Percentiles rank a stretch among this genome's conserved stretches.
phyloP scores from a whole-genome alignment of 2,329 filamentous ascomycete species.

The Chaetomium sp. region DNA sequence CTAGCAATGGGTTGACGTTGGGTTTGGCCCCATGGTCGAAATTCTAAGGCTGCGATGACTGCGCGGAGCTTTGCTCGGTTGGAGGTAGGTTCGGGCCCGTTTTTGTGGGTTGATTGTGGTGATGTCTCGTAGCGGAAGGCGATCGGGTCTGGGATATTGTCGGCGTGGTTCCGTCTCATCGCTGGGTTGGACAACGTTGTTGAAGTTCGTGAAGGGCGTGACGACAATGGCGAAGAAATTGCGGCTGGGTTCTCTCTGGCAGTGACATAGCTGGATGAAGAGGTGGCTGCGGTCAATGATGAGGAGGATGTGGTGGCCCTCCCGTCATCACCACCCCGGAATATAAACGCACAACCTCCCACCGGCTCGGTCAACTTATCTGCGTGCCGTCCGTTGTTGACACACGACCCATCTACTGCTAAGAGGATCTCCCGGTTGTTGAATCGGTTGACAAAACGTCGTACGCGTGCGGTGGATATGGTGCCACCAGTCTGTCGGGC shows the following conservation, averaged over 20 bases:
- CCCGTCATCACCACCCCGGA: constrained; percentile 2
- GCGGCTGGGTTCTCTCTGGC: too few relatives aligned
- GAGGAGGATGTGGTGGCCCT: constrained; percentile 14
- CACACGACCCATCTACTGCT: constrained; percentile 36
- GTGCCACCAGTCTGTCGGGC: constrained; percentile 21
- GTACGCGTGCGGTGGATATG: constrained; percentile 21
- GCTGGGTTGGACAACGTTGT: not conserved
- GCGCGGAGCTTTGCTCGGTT: constrained; percentile 43
- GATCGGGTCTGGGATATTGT: constrained; percentile 14
- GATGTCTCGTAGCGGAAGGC: constrained; percentile 32
- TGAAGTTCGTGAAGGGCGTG: too few relatives aligned
- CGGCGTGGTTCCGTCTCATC: not conserved
- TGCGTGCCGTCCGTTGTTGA: constrained; percentile 31
- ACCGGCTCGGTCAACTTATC: constrained; percentile 8
- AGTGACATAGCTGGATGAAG: not conserved
- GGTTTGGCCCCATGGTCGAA: constrained; percentile 30
- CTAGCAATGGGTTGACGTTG: too few relatives aligned
- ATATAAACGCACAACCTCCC: constrained; percentile 28
- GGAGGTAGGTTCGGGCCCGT: constrained; percentile 32
- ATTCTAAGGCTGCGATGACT: constrained; percentile 38
- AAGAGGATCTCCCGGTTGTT: constrained; percentile 34
- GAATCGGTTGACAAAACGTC: constrained; percentile 31
- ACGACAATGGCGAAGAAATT: too few relatives aligned
- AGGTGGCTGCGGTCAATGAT: not conserved
- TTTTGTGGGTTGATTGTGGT: constrained; percentile 28